Evolutionary conservation across 2,329 filamentous ascomycete genomes (phyloP).

Genomic region (Hypoxylon sp.): DNA sequence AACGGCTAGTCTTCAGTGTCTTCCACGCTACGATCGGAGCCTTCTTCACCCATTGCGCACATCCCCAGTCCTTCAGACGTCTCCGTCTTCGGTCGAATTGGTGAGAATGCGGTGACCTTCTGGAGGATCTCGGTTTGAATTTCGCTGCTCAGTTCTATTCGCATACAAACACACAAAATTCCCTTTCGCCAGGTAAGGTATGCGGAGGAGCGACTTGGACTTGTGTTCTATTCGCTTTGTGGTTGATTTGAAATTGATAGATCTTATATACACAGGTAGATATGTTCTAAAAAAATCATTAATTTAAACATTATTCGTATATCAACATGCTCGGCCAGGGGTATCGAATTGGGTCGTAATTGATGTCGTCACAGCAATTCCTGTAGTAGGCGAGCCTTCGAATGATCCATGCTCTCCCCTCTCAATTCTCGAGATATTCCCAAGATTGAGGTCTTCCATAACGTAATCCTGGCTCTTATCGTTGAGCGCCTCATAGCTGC

Average conservation of each 20-base stretch:
- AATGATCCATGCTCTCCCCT: slow-evolving; percentile 6
- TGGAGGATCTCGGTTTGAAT: too few species aligned
- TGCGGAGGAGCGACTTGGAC: background rate
- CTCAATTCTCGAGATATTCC: slow-evolving; percentile 10
- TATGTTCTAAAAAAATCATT: slow-evolving; percentile 5
- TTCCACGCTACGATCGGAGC: background rate
- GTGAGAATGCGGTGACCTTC: background rate
- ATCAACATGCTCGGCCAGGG: slow-evolving; percentile 8
- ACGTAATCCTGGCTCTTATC: slow-evolving; percentile 13
- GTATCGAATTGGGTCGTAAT: slow-evolving; percentile 15
- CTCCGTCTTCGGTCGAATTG: background rate
- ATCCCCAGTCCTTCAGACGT: background rate
- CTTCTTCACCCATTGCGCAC: background rate
- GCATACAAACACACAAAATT: too few species aligned
- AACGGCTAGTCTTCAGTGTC: background rate
- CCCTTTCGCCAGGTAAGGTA: too few species aligned
- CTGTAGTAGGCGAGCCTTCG: slow-evolving; percentile 9
- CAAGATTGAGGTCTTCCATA: slow-evolving; percentile 15
- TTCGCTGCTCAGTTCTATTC: too few species aligned
- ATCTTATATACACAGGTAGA: background rate
- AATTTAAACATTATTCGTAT: slow-evolving; percentile 2
- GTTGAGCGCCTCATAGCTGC: slow-evolving; percentile 15
- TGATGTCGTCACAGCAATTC: slow-evolving; percentile 19
- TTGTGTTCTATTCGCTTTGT: background rate
- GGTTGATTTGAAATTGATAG: background rate